Evolutionary conservation across 139 green algal species (phyloP), one percentile per base, ranked within the genome.

Genomic region (Chlorella sp.): DNA sequence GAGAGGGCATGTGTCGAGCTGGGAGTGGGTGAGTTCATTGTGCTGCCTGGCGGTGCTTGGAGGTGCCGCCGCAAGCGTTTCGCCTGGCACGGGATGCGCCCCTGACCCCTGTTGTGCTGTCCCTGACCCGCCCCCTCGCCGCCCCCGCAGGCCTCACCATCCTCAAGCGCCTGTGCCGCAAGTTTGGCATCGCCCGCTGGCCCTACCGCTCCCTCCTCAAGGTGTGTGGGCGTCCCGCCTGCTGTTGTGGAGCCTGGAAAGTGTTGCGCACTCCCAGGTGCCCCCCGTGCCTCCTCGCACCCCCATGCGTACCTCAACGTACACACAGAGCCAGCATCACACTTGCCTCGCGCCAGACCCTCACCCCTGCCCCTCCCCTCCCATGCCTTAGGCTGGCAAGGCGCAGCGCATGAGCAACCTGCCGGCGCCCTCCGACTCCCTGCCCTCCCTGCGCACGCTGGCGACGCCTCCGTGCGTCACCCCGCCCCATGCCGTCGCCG

Each of bases 111-210:
- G 61, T 36, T 37, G 57, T 32, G 30, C 30, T 18, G 9, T 11
- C 34, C 11, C 36, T 12, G 16, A 28, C 39, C 24, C 19, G 78
- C 28, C 40, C 68, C 32, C 24, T 22, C 68, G 22, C 40, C 40
- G 4, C 39, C 39, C 64, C 66, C 28, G 66, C 84, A 88, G 84
- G 85, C 71, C 85, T 89, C 42, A 89, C 85, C 69, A 89, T 89
- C 48, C 85, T 89, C 0, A 89, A 89, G 42, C 71, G 85, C 16
- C 85, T 89, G 32, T 89, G 85, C 48, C 85, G 85, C 85, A 89
- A 89, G 85, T 69, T 73, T 69, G 85, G 85, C 85, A 82, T 89
- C 48, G 30, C 53, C 18, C 85, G 85, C 3, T 89, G 85, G 85
- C 85, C 85, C n/a, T 89, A 89, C 85, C 71, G 85, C 71, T 60